Evolutionary conservation across 2,329 filamentous ascomycete genomes (phyloP).

Genomic region (Didymellaceae sp.): DNA sequence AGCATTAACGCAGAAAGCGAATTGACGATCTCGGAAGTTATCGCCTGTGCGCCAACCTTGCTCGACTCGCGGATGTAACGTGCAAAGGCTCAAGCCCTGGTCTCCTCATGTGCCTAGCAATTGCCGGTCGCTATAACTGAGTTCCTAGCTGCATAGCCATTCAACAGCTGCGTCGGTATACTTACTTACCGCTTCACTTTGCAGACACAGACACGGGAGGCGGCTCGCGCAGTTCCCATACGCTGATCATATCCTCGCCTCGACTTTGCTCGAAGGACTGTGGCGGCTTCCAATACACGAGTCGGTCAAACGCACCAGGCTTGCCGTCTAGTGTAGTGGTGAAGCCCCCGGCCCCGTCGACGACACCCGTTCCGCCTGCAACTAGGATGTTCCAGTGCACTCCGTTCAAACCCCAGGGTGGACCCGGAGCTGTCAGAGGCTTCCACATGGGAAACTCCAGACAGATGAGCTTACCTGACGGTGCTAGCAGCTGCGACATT

Average conservation of each 20-base stretch:
- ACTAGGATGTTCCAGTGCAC: constrained; percentile 24
- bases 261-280: constrained; percentile 25
- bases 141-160: background rate
- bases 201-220: too few relatives aligned
- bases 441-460: constrained; percentile 80
- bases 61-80: constrained; percentile 5
- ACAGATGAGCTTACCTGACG: constrained; percentile 61
- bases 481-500: constrained; percentile 60
- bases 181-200: too few relatives aligned
- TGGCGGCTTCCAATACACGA: constrained; percentile 23
- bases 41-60: background rate
- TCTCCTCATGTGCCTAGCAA: background rate
- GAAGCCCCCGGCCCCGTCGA: constrained; percentile 19
- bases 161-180: background rate
- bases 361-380: constrained; percentile 19
- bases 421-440: constrained; percentile 66
- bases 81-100: constrained; percentile 13
- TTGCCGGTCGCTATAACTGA: constrained; percentile 5
- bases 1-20: constrained; percentile 6
- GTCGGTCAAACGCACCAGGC: constrained; percentile 17
- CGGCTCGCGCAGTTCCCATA: constrained; percentile 27
- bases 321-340: background rate
- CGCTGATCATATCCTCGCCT: constrained; percentile 25
- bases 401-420: constrained; percentile 73
- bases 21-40: constrained; percentile 7